Base-by-base conservation (phyloP, 2,329 filamentous ascomycete genomes). In the Dactylonectria estremocensis region DNA sequence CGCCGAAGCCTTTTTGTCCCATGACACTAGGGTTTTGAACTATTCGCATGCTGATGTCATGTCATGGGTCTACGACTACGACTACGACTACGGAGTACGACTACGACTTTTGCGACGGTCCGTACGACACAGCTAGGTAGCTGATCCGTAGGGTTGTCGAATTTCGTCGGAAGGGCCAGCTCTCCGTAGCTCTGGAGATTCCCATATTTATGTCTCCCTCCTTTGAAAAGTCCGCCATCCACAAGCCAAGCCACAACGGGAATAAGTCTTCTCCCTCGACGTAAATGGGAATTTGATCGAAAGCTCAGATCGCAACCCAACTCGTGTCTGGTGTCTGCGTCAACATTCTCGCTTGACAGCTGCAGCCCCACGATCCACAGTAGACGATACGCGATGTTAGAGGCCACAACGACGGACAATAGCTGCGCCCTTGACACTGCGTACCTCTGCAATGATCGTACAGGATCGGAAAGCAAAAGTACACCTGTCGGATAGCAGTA, bases 391-490 rank as follows among this genome's bases (percentile, higher is more conserved):
- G 14, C 40, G 40, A 24, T 49, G 22, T 14, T 7, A 28, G 11
- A 49, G 46, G 0, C 46, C 46, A 49, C 48, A 4, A 4, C 4
- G 24, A 28, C 24, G 10, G 48, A 50, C 48, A 24, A n/a, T 33
- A 8, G 61, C 61, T 64, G 48, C 62, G 55, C 62, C 62, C 62
- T 49, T 9, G 20, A 18, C 48, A 33, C 40, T 64, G 55, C 62
- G 55, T 60, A n/a, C n/a, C n/a, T n/a, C n/a, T n/a, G n/a, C n/a
- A 60, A 55, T 54, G 28, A 28, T 18, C 24, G 31, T 24, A 43
- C 18, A 53, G 28, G 18, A 31, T 52, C 18, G 3, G 40, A 61
- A n/a, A 43, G 13, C 14, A n/a, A 7, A 28, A 28, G 14, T 43
- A 16, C 37, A 43, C 14, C 14, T 43, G 14, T 14, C 37, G 16